Evolutionary conservation across 176 grass and related monocot species (phyloP), one percentile per base, ranked within the genome.

Genomic region (Oryza nivara): DNA sequence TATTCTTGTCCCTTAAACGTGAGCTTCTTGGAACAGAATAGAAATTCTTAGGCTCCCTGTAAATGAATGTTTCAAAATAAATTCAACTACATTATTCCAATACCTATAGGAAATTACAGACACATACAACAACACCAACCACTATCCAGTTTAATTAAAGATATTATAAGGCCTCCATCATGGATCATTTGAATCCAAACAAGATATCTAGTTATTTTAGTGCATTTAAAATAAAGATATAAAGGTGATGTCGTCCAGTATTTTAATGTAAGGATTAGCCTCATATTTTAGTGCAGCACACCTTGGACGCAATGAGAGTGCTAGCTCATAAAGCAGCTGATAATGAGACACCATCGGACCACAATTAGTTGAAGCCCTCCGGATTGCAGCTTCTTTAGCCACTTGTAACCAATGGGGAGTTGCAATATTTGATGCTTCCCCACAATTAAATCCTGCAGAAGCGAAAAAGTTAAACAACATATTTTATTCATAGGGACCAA

Each of bases 281-380:
- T 75, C 12, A 79, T 73, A 70, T 85, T 85, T 89, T 65, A 70
- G 11, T 71, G 71, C 49, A 88, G 49, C 82, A 71, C 46, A 99
- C 96, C 96, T 94, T 84, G 82, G 85, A 84, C 73, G 84, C 65
- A 87, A 90, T 86, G 96, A 96, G 41, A 96, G 52, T 89, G 96
- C 91, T 87, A 99, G 82, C 67, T 92, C 71, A 81, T 99, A 96
- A 88, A 99, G 96, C 64, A 99, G 92, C 78, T 99, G 96, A 94
- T 94, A 99, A 89, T 99, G 96, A 89, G 96, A 99, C 61, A 99
- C 92, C 96, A 99, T 91, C 35, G 96, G 96, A 75, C 91, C 91
- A 82, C 86, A 94, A 88, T 99, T 99, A 83, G 94, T 96, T 52
- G 96, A 99, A 96, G 96, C 96, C 89, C 96, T 96, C 88, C 96